These are phyloP conservation scores for Fusarium tjaetaba DNA, from an alignment of 2,329 filamentous ascomycete species.

Conservation along the genomic window DNA sequence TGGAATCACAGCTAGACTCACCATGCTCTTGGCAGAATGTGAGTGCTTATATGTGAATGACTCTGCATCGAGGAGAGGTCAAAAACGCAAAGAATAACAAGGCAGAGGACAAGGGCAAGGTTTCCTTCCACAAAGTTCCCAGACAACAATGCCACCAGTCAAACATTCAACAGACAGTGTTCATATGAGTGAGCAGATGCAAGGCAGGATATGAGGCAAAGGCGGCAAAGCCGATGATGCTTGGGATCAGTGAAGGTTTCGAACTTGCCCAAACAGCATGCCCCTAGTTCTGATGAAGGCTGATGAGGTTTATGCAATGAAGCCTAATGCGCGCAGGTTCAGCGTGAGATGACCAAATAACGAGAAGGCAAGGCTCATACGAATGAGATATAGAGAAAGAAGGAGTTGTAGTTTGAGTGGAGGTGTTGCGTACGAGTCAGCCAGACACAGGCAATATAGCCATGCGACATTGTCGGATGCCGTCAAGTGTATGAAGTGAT, in stretches of 20 bases:
- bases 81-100: background rate
- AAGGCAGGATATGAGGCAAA: background rate
- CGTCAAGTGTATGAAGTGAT: background rate
- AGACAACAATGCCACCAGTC: fast-evolving
- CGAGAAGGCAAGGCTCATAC: background rate
- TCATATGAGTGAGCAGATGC: background rate
- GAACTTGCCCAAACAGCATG: no score
- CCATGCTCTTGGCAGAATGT: background rate
- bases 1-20: background rate
- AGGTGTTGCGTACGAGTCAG: background rate
- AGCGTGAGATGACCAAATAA: background rate
- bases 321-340: fast-evolving
- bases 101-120: no score
- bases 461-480: background rate
- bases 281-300: fast-evolving
- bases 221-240: background rate
- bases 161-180: background rate
- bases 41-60: no score
- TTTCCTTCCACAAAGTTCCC: fast-evolving
- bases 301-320: background rate
- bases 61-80: background rate
- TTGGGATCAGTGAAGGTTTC: no score
- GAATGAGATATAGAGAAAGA: background rate
- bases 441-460: background rate
- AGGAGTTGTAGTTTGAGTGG: background rate